A percentile compares a stretch with the other conserved stretches of the same genome.
Conservation (phyloP, 2,329 filamentous ascomycete species). For the Laburnicola sp. region DNA sequence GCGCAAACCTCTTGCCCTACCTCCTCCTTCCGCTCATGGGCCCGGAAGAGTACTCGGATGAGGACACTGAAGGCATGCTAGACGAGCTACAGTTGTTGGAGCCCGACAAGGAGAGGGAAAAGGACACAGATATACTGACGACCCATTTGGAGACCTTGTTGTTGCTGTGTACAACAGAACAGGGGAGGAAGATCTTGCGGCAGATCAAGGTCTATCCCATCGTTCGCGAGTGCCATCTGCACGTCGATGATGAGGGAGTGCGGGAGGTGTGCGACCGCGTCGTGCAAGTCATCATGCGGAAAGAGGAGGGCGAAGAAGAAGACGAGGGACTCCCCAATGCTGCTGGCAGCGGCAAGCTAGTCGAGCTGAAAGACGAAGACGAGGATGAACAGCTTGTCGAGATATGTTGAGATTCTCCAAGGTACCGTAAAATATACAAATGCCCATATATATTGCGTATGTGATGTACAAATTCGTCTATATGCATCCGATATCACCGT, state of each 20-base stretch:
- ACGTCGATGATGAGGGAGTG: constrained; percentile 77
- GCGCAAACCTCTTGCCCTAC: constrained; percentile 83
- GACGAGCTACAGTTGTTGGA: constrained; percentile 87
- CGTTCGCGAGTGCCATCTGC: constrained; percentile 79
- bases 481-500: not conserved
- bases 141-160: constrained; percentile 89
- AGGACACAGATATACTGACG: constrained; percentile 73
- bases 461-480: not conserved
- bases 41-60: constrained; percentile 82
- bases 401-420: constrained; percentile 16
- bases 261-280: constrained; percentile 83
- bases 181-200: constrained; percentile 74
- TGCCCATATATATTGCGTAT: too few species aligned
- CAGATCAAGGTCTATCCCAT: constrained; percentile 84
- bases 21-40: constrained; percentile 86
- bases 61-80: constrained; percentile 84
- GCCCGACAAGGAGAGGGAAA: constrained; percentile 84
- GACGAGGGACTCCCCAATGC: constrained; percentile 25
- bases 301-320: constrained; percentile 65
- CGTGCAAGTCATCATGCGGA: constrained; percentile 85
- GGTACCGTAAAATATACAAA: too few species aligned
- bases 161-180: constrained; percentile 75
- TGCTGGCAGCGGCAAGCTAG: constrained; percentile 28
- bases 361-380: constrained; percentile 33
- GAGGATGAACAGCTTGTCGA: constrained; percentile 44